Conservation (phyloP, 1,284 basidiomycete genomes). For the Kalmanozyma brasiliensis region DNA sequence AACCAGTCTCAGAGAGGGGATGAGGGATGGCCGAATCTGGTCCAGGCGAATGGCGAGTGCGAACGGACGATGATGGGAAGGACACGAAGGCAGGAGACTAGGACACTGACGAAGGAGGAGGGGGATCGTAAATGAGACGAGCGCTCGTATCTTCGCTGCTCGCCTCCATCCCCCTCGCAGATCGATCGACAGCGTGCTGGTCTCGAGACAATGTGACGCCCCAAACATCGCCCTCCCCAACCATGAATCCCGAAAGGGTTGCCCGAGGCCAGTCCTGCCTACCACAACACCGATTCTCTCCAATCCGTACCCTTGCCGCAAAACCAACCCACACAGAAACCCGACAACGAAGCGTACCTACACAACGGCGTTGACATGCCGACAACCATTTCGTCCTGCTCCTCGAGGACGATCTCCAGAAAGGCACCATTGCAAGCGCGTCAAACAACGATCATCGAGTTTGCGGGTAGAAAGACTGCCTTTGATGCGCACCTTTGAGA, state of each 20-base stretch:
- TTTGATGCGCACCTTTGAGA: slow-evolving; percentile 8
- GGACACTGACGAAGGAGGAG: neutral
- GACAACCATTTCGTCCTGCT: slow-evolving; percentile 6
- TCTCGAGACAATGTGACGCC: too few species aligned
- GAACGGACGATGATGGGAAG: neutral
- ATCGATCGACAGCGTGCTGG: neutral
- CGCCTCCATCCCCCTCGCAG: slow-evolving; percentile 11
- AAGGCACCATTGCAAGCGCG: slow-evolving; percentile 2
- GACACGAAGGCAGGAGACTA: neutral
- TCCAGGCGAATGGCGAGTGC: neutral
- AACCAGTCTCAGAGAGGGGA: too few species aligned
- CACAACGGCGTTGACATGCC: slow-evolving; percentile 18
- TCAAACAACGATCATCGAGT: slow-evolving; percentile 13
- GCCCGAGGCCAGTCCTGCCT: slow-evolving; percentile 28
- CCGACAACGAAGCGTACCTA: slow-evolving; percentile 17
- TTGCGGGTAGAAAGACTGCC: neutral
- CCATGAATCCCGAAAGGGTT: neutral
- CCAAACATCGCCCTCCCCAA: neutral
- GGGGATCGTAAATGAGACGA: slow-evolving; percentile 15
- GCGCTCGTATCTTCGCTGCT: slow-evolving; percentile 37
- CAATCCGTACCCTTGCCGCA: slow-evolving; percentile 11
- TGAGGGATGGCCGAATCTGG: slow-evolving; percentile 18
- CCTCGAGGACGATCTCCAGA: slow-evolving; percentile 28
- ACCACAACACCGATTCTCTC: neutral
- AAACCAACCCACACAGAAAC: slow-evolving; percentile 14